Evolutionary conservation across 2,329 filamentous ascomycete species (phyloP).

Genomic region (Talaromyces sp.): DNA sequence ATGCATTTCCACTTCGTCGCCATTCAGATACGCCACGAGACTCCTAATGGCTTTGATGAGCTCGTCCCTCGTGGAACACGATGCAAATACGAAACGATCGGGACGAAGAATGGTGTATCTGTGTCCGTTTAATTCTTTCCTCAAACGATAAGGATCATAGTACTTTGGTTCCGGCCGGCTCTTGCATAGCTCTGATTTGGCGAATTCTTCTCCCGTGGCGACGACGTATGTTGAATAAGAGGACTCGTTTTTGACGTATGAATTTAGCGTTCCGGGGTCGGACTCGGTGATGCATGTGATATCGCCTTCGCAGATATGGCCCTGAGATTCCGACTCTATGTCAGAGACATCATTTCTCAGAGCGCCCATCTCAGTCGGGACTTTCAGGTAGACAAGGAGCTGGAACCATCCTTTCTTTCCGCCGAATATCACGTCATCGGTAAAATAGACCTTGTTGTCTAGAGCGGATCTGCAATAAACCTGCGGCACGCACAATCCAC

Average conservation of each 20-base stretch:
- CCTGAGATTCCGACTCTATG: conserved; percentile 6
- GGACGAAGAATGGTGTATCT: conserved; percentile 32
- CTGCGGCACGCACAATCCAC: conserved; percentile 34
- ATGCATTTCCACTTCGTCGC: background rate
- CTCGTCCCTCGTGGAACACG: conserved; percentile 25
- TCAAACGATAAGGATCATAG: conserved; percentile 29
- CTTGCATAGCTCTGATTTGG: conserved; percentile 26
- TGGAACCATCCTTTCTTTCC: conserved; percentile 32
- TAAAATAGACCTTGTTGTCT: conserved; percentile 25
- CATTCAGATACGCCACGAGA: conserved; percentile 4
- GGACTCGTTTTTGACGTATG: background rate
- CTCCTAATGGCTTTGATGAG: conserved; percentile 14
- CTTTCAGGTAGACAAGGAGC: conserved; percentile 28
- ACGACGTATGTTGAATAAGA: conserved; percentile 16
- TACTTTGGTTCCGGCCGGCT: conserved; percentile 28
- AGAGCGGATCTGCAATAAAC: conserved; percentile 29
- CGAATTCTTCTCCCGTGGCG: conserved; percentile 31
- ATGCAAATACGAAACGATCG: conserved; percentile 36
- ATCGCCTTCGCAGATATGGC: background rate
- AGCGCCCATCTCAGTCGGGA: background rate
- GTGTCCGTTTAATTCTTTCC: conserved; percentile 22
- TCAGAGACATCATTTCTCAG: background rate
- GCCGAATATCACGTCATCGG: conserved; percentile 33
- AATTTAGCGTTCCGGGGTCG: background rate
- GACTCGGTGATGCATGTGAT: conserved; percentile 6